phyloP scores from a whole-genome alignment of 2,329 filamentous ascomycete genomes.

The Diaporthe aspalathi region DNA sequence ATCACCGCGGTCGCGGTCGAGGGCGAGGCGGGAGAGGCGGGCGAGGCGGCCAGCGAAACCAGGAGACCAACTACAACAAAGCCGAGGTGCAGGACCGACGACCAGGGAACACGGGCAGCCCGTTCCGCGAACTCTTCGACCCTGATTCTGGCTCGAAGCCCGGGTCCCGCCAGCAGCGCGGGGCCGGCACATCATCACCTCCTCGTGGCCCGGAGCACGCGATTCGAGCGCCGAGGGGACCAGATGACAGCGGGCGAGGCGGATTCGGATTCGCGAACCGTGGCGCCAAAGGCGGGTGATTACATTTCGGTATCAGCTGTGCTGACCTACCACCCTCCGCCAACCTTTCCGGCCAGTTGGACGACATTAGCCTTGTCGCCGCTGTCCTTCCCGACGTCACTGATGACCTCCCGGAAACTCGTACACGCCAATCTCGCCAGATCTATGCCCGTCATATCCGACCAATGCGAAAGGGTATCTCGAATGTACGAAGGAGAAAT shows the following conservation, averaged over 20 bases:
- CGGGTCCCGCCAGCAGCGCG: slow-evolving; percentile 60
- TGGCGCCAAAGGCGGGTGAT: slow-evolving; percentile 65
- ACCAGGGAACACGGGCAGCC: slow-evolving; percentile 47
- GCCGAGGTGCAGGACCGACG: slow-evolving; percentile 42
- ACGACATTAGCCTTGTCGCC: slow-evolving; percentile 84
- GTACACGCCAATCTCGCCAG: slow-evolving; percentile 82
- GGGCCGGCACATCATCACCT: slow-evolving; percentile 51
- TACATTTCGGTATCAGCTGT: slow-evolving; percentile 41
- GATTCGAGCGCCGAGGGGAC: slow-evolving; percentile 80
- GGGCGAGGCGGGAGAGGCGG: slow-evolving; percentile 58
- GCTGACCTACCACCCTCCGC: slow-evolving; percentile 84
- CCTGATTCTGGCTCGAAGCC: slow-evolving; percentile 77
- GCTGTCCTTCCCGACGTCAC: slow-evolving; percentile 86
- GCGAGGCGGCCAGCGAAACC: slow-evolving; percentile 50
- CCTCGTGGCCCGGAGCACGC: slow-evolving; percentile 73
- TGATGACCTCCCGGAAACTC: slow-evolving; percentile 91
- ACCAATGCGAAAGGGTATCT: slow-evolving; percentile 81
- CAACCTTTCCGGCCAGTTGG: slow-evolving; percentile 89
- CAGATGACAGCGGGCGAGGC: slow-evolving; percentile 79
- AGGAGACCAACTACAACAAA: slow-evolving; percentile 47
- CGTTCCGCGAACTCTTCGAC: slow-evolving; percentile 77
- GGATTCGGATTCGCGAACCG: slow-evolving; percentile 81
- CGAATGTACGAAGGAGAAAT: slow-evolving; percentile 75
- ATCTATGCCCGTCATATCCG: slow-evolving; percentile 74
- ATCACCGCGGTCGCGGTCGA: slow-evolving; percentile 57